Base-by-base conservation (phyloP, 495 filamentous ascomycete genomes). In the Geoglossum glabrum region DNA sequence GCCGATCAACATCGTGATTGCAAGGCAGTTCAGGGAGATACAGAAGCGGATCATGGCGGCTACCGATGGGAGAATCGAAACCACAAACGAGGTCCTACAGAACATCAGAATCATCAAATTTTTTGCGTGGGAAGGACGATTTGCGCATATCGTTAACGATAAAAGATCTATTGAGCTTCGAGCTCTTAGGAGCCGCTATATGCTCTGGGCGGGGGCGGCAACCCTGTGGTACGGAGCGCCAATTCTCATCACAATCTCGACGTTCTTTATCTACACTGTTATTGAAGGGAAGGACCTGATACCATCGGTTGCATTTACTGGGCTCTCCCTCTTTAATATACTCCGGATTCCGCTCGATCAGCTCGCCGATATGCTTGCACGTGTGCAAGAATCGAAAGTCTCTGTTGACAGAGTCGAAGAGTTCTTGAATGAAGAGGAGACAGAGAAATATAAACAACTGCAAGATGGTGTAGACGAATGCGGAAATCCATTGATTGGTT, bases 101-200 rank as follows among this genome's bases (percentile, higher is more conserved):
- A 99, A 96, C 62, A 97, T 99, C 62, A 80, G 93, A 33, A 96
- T 99, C 64, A 97, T 99, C 79, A 99, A 99, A 68, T 99, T 89
- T 69, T 99, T 99, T 67, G 90, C 93, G 1, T 99, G 93, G 93
- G 93, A 99, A 68, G 82, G 85, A 60, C 85, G 93, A 9, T 99
- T 94, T 69, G 77, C 83, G 49, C 79, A 82, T 19, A 81, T 88
- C 56, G 87, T 99, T 17, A 80, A 90, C 60, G 90, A 95, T 67
- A 94, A 93, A 66, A 78, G 93, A 54, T 72, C 74, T 19, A 76
- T 76, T 3, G 93, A 99, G 67, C 73, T 99, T 27, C 79, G 76
- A 61, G 80, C 83, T 30, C 65, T 97, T 61, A 81, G 92, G 33
- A 79, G 74, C 25, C 78, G 88, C 59, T 99, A 95, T 68, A 81